phyloP scores from a whole-genome alignment of 305 asterid species.

The Fraxinus angustifolia region DNA sequence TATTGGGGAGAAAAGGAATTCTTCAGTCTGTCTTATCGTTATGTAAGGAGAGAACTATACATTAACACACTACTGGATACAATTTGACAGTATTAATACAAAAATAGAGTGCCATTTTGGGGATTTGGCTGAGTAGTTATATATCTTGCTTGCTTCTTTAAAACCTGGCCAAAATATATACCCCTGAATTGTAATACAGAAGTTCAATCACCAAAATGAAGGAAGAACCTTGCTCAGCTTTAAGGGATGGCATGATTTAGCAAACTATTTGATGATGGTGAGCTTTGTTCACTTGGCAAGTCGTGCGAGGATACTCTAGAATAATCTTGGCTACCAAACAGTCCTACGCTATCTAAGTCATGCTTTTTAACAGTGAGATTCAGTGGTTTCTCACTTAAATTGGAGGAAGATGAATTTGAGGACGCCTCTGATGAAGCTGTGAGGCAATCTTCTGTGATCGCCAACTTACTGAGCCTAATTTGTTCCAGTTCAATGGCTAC shows the following conservation, averaged over 20 bases:
- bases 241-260: conserved; percentile 29
- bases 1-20: background rate
- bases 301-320: conserved; percentile 50
- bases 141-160: background rate
- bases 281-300: conserved; percentile 61
- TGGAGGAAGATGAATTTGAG: conserved; percentile 31
- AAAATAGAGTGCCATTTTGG: background rate
- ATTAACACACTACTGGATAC: background rate
- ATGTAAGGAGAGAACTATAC: background rate
- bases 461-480: conserved; percentile 36
- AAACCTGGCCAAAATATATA: background rate
- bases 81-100: background rate
- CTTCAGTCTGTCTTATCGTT: background rate
- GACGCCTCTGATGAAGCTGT: conserved; percentile 26
- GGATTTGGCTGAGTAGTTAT: background rate
- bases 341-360: conserved; percentile 12
- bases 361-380: conserved; percentile 3
- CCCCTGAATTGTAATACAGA: background rate
- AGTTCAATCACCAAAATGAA: background rate
- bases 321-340: conserved; percentile 27
- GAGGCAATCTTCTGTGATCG: conserved; percentile 20
- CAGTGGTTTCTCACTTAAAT: conserved; percentile 37
- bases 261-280: conserved; percentile 60
- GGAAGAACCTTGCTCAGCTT: background rate
- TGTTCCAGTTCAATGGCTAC: conserved; percentile 54